Evolutionary conservation across 1,139 yeast species (phyloP), one percentile per base, ranked within the genome.

Genomic region (Scheffersomyces stambukii): DNA sequence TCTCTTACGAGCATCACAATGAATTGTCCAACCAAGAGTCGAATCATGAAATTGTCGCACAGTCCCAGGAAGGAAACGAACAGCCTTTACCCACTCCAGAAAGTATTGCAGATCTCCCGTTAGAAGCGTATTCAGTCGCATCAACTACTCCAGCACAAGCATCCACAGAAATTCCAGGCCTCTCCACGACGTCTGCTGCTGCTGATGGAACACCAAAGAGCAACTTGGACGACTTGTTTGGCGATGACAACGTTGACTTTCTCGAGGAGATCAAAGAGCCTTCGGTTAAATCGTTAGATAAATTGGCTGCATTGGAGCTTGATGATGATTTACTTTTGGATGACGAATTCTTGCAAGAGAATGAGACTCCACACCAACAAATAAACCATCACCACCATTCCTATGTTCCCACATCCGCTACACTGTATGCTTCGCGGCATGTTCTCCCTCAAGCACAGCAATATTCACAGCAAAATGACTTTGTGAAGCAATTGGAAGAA

Each of bases 401-500:
- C 19, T 33, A 23, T 42, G n/a, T 12, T 23, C 26, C 13, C 20
- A 21, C 29, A 2, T 23, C 24, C 13, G 16, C 27, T 3, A 28
- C 21, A 22, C 13, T 31, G 3, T 30, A 31, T 25, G 28, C 28
- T 8, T 24, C 34, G 5, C 31, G 29, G 13, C 19, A 8, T 16
- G 19, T 16, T n/a, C n/a, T n/a, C n/a, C 30, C 12, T n/a, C 23
- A 4, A 11, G 12, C 8, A 23, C 19, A 21, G 12, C 24, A 21
- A 16, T 24, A 17, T 6, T 11, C 19, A 17, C 25, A 4, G 23
- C 15, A 29, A 11, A 16, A 24, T 12, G 41, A 43, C 6, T 45
- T 40, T 27, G 31, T 25, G 34, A 38, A 53, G 32, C 59, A 58
- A 30, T 48, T 75, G 10, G 66, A 63, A 25, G 54, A 54, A 14